Percentiles rank a stretch among this genome's conserved stretches.
These are phyloP conservation scores for Exutisphaerella laricina DNA, from an alignment of 2,329 filamentous ascomycete species.

Conservation along the genomic window DNA sequence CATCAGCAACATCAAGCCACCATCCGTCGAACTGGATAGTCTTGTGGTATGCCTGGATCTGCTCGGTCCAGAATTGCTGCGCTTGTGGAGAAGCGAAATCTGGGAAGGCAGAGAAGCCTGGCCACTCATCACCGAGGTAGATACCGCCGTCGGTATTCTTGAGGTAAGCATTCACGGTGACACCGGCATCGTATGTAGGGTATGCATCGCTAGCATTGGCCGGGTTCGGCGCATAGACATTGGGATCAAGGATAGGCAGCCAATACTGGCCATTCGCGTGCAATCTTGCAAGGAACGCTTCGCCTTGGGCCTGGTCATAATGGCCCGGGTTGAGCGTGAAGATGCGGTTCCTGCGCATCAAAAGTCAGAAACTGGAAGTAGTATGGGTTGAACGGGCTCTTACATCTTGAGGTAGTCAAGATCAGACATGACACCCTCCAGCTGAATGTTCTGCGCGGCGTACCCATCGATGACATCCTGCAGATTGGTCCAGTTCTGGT, in stretches of 20 bases:
- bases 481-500: conserved; percentile 62
- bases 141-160: conserved; percentile 50
- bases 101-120: conserved; percentile 21
- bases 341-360: conserved; percentile 42
- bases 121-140: conserved; percentile 24
- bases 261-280: conserved; percentile 50
- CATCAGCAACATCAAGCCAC: conserved; percentile 28
- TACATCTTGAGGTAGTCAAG: conserved; percentile 42
- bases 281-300: conserved; percentile 46
- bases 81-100: conserved; percentile 19
- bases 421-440: conserved; percentile 36
- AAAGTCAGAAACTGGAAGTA: conserved; percentile 28
- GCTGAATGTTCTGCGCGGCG: conserved; percentile 47
- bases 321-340: conserved; percentile 52
- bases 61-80: conserved; percentile 25
- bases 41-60: conserved; percentile 20
- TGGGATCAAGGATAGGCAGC: conserved; percentile 52
- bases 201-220: conserved; percentile 55
- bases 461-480: conserved; percentile 52
- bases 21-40: conserved; percentile 23
- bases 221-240: conserved; percentile 63
- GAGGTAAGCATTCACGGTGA: conserved; percentile 46
- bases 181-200: conserved; percentile 47
- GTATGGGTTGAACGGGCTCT: conserved; percentile 28
- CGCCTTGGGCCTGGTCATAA: conserved; percentile 51